Base-by-base conservation (phyloP, 495 filamentous ascomycete genomes). In the Neurospora sp. region DNA sequence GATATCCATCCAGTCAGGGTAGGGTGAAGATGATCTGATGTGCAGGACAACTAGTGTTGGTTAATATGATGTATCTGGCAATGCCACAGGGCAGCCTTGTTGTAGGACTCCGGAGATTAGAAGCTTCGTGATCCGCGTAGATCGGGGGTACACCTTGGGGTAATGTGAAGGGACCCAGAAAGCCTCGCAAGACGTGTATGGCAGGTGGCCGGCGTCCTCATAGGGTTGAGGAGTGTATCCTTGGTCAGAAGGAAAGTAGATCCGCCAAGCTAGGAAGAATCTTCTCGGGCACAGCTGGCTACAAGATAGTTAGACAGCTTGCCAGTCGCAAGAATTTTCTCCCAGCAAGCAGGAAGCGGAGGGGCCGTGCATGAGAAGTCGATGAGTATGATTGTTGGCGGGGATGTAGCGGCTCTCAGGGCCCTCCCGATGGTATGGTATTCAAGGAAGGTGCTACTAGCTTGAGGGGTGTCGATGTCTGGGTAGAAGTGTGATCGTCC, bases 361-460 rank as follows among this genome's bases (percentile, higher is more conserved):
- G 53, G 53, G 53, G 53, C 27, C 53, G 27, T 66, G 53, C 53
- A 66, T 66, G 53, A 66, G 27, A 66, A 66, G 27, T 66, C 22
- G 53, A 66, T 66, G 16, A 9, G 27, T 35, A 18, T 66, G 27
- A 66, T 35, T 66, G 53, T 66, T 66, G 53, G 53, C 27, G 27
- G 53, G 53, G 27, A 66, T 35, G 53, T 35, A 66, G 53, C 53
- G 53, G 53, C 53, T 66, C 27, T 66, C 53, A 18, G 53, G 53
- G 53, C 27, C 22, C 27, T 35, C 53, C 27, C 53, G 27, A 27
- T 66, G 53, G 53, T 16, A 18, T 66, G 22, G 53, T 66, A 9
- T 35, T 35, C 53, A 66, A 66, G 27, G 53, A 66, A 66, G 71
- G 77, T 72, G 74, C 71, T 74, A 74, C 73, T 71, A 76, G 71